Evolutionary conservation across 371 early-diverging fungal genomes (phyloP).

Genomic region (Nematocida sp.): DNA sequence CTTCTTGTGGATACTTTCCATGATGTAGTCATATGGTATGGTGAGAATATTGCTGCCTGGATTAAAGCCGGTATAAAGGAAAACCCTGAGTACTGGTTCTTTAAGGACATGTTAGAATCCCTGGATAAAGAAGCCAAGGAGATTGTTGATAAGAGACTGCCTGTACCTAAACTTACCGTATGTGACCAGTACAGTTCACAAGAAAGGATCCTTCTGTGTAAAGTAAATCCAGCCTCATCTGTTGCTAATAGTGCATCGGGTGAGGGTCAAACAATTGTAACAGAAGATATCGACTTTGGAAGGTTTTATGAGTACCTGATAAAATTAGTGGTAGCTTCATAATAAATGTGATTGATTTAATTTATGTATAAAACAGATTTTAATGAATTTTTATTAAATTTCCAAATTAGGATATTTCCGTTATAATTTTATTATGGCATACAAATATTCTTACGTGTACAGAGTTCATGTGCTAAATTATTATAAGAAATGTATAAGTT

Average conservation of each 20-base stretch:
- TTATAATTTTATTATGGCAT: background rate
- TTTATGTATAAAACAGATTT: too few relatives aligned
- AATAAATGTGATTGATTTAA: slow-evolving; percentile 11
- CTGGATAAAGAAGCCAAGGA: slow-evolving; percentile 83
- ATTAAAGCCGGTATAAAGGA: slow-evolving; percentile 84
- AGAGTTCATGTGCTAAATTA: background rate
- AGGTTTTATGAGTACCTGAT: slow-evolving; percentile 69
- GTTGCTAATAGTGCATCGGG: slow-evolving; percentile 39
- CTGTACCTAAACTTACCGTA: slow-evolving; percentile 92
- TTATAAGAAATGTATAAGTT: background rate
- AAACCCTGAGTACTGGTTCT: slow-evolving; percentile 82
- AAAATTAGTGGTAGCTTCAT: slow-evolving; percentile 62
- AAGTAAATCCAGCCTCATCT: slow-evolving; percentile 89
- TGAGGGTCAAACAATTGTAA: slow-evolving; percentile 72
- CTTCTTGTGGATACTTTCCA: slow-evolving; percentile 94
- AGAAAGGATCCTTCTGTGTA: slow-evolving; percentile 93
- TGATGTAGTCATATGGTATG: slow-evolving; percentile 90
- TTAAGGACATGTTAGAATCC: slow-evolving; percentile 80
- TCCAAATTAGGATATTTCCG: too few relatives aligned
- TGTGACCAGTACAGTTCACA: slow-evolving; percentile 94
- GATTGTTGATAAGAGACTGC: slow-evolving; percentile 85
- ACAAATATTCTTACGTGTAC: background rate
- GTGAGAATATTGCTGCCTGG: slow-evolving; percentile 84
- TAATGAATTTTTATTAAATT: too few relatives aligned
- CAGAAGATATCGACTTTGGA: slow-evolving; percentile 71